Evolutionary conservation across 306 rosid species (phyloP).

Genomic region (Gleditsia sinensis): DNA sequence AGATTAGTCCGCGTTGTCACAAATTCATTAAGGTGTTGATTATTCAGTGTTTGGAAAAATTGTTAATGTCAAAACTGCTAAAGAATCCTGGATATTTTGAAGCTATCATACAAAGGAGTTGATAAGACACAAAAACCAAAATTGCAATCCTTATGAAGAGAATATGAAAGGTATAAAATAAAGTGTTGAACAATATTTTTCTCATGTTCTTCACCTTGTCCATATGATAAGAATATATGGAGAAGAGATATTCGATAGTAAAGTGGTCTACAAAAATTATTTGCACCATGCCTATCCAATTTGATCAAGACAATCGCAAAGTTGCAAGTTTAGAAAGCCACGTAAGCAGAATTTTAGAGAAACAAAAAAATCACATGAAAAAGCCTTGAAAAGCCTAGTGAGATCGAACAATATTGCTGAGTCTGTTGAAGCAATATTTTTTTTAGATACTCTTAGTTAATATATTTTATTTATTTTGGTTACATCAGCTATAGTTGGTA

Average conservation of each 20-base stretch:
- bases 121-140: neutral
- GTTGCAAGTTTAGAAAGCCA: no score
- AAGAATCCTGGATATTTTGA: neutral
- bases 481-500: no score
- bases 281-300: neutral
- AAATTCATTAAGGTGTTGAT: neutral
- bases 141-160: neutral
- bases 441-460: no score
- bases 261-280: neutral
- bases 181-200: neutral
- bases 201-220: neutral
- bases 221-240: neutral
- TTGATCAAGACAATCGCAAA: no score
- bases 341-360: no score
- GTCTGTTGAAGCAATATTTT: no score
- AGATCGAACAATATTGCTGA: no score
- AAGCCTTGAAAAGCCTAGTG: no score
- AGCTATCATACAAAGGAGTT: neutral
- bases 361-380: no score
- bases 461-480: no score
- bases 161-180: neutral
- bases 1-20: neutral
- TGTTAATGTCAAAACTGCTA: neutral
- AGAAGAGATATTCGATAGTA: neutral
- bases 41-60: conserved; percentile 7